A percentile compares a stretch with the other conserved stretches of the same genome.
Evolutionary conservation across 2,329 filamentous ascomycete genomes (phyloP).

Genomic region (Setomelanomma holmii): DNA sequence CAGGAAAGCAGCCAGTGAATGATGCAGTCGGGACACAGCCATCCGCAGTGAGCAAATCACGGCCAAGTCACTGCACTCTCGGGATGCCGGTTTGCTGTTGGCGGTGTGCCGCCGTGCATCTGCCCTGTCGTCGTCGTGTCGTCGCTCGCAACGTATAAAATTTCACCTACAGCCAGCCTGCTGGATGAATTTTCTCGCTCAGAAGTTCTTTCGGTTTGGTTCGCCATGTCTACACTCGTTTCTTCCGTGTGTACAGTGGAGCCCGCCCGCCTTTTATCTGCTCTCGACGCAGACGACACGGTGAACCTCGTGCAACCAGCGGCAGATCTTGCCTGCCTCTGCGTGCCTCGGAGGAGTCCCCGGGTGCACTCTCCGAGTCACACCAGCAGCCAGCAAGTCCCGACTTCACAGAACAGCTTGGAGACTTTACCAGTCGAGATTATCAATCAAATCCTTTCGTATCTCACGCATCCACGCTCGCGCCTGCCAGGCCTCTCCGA

Average conservation of each 20-base stretch:
- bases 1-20: background rate
- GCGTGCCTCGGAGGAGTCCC: background rate
- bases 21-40: background rate
- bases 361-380: background rate
- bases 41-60: conserved; percentile 3
- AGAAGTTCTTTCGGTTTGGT: background rate
- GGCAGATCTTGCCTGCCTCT: conserved; percentile 4
- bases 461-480: conserved; percentile 37
- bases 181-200: background rate
- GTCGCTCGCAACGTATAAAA: conserved; percentile 2
- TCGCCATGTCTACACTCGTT: conserved; percentile 1
- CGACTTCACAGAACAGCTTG: conserved; percentile 18
- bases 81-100: background rate
- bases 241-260: background rate
- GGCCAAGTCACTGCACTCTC: background rate
- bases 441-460: conserved; percentile 34
- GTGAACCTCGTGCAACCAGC: conserved; percentile 8
- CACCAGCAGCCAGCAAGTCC: background rate
- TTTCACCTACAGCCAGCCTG: background rate
- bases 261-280: conserved; percentile 2
- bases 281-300: background rate
- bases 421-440: conserved; percentile 39
- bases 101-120: background rate
- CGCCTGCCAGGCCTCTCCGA: conserved; percentile 40
- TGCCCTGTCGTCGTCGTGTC: background rate